These are phyloP conservation scores for Westerdykella ornata DNA, from an alignment of 2,329 filamentous ascomycete genomes.

Conservation along the genomic window DNA sequence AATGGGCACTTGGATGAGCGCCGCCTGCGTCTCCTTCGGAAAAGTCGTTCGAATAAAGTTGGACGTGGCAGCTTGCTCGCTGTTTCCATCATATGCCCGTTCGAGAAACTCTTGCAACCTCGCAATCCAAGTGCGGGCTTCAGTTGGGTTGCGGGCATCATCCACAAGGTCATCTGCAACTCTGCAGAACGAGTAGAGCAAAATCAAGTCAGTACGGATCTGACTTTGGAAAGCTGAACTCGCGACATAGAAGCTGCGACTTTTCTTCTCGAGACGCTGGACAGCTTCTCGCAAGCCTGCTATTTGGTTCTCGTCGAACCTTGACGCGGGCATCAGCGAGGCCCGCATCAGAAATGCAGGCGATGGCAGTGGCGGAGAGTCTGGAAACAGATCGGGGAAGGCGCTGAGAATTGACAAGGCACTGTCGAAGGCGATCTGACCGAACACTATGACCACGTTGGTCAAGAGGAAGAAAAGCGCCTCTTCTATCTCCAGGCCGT, in stretches of 20 bases:
- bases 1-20: constrained; percentile 55
- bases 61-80: constrained; percentile 15
- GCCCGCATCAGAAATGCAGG: constrained; percentile 49
- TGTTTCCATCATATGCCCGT: constrained; percentile 41
- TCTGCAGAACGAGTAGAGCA: constrained; percentile 68
- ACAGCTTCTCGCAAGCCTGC: constrained; percentile 55
- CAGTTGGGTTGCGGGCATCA: constrained; percentile 48
- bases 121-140: constrained; percentile 53
- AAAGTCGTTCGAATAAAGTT: constrained; percentile 47
- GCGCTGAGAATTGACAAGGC: constrained; percentile 58
- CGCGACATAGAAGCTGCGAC: constrained; percentile 66
- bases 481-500: constrained; percentile 64
- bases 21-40: constrained; percentile 46
- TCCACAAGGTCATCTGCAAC: constrained; percentile 69
- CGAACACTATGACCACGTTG: constrained; percentile 63
- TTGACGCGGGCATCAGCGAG: constrained; percentile 42
- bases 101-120: constrained; percentile 55
- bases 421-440: constrained; percentile 62
- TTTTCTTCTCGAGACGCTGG: constrained; percentile 54
- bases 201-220: constrained; percentile 60
- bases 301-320: constrained; percentile 55
- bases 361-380: constrained; percentile 45
- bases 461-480: constrained; percentile 66
- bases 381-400: constrained; percentile 53
- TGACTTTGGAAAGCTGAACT: constrained; percentile 62